Evolutionary conservation across 208 protist genomes (phyloP).

Genomic region (Leishmania gerbilli): DNA sequence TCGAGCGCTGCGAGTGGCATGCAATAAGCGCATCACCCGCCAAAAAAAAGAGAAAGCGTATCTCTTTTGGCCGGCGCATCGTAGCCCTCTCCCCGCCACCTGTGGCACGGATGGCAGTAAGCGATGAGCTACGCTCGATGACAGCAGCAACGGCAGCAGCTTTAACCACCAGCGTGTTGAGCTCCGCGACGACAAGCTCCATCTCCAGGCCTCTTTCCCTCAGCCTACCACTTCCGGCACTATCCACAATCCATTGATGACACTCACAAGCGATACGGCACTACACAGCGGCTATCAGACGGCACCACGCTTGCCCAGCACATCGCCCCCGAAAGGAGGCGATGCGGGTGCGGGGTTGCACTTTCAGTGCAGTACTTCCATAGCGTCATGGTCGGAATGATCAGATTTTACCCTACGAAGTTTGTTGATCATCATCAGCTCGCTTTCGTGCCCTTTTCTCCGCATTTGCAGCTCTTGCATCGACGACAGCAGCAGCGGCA

Average conservation of each 20-base stretch:
- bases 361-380: constrained; percentile 18
- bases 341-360: background rate
- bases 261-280: constrained; percentile 1
- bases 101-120: background rate
- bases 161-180: background rate
- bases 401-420: constrained; percentile 72
- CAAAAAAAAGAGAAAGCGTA: background rate
- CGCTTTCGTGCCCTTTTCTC: background rate
- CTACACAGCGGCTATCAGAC: constrained; percentile 8
- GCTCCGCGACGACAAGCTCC: background rate
- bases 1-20: background rate
- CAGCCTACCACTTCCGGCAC: background rate
- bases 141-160: background rate
- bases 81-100: background rate
- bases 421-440: constrained; percentile 12
- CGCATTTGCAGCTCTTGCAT: background rate
- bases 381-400: constrained; percentile 31
- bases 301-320: background rate
- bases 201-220: background rate
- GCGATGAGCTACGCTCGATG: background rate
- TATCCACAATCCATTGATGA: background rate
- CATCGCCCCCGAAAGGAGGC: background rate
- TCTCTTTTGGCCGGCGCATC: background rate
- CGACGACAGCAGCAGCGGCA: background rate
- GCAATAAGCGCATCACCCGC: background rate